Conservation (phyloP, 129 eudicot genomes). For the Flaveria trinervia region DNA sequence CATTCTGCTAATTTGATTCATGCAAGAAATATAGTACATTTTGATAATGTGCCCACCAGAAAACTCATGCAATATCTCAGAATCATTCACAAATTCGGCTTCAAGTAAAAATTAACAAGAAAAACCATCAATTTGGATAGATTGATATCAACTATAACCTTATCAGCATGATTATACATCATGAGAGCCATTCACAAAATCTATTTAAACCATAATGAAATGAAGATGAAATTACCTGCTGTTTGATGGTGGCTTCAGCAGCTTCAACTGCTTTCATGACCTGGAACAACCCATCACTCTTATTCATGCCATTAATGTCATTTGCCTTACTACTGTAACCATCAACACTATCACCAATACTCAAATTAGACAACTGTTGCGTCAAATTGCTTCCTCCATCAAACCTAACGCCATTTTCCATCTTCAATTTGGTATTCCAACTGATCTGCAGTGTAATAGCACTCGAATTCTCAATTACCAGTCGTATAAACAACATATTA, state of each 20-base stretch:
- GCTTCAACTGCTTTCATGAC: constrained; percentile 92
- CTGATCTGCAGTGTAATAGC: constrained; percentile 28
- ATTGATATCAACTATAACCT: not conserved
- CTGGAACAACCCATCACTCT: constrained; percentile 68
- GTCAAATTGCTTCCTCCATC: constrained; percentile 51
- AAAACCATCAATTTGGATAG: not conserved
- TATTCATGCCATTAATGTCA: constrained; percentile 17
- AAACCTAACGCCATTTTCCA: constrained; percentile 58
- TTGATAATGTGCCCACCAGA: not conserved
- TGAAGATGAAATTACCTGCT: constrained; percentile 50
- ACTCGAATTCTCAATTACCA: constrained; percentile 1
- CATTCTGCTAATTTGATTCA: not conserved
- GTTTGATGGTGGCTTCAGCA: constrained; percentile 88
- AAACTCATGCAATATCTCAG: not conserved
- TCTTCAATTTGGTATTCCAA: constrained; percentile 28
- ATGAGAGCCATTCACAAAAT: not conserved
- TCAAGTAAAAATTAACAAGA: not conserved
- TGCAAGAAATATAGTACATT: not conserved
- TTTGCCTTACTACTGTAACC: constrained; percentile 9
- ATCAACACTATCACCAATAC: constrained; percentile 27
- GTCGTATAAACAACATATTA: not conserved
- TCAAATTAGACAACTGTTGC: constrained; percentile 48
- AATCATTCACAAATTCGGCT: not conserved
- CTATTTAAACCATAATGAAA: not conserved
- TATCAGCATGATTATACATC: not conserved